phyloP scores from a whole-genome alignment of 768 basidiomycete genomes.

The Rhizopogon salebrosus region DNA sequence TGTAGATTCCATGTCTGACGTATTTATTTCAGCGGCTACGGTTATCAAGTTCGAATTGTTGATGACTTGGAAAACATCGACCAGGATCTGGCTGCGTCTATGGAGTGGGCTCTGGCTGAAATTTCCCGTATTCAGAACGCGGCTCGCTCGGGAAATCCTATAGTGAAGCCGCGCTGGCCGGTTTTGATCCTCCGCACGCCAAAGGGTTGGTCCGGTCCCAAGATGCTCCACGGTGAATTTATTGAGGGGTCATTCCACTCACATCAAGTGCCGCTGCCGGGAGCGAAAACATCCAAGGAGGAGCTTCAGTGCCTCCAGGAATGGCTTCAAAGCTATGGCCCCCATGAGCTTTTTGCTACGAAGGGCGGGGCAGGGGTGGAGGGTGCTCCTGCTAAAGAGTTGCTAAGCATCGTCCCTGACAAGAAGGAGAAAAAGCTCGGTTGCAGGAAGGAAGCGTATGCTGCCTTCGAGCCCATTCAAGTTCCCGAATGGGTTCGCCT shows the following conservation, averaged over 20 bases:
- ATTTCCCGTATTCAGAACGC: slow-evolving; percentile 75
- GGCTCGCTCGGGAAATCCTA: slow-evolving; percentile 70
- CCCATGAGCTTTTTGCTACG: slow-evolving; percentile 59
- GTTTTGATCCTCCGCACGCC: slow-evolving; percentile 82
- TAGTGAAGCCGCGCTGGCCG: slow-evolving; percentile 89
- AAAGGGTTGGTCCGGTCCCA: slow-evolving; percentile 75
- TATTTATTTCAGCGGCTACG: slow-evolving; percentile 52
- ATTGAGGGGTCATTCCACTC: slow-evolving; percentile 81
- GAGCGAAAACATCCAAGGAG: slow-evolving; percentile 55
- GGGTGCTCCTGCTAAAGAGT: slow-evolving; percentile 47
- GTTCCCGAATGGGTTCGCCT: slow-evolving; percentile 63
- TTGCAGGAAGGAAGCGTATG: slow-evolving; percentile 63
- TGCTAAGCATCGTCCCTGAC: slow-evolving; percentile 57
- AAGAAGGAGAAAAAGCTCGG: slow-evolving; percentile 60
- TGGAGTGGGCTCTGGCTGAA: slow-evolving; percentile 76
- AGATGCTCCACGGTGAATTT: slow-evolving; percentile 57
- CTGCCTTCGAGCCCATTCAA: slow-evolving; percentile 52
- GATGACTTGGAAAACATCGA: slow-evolving; percentile 64
- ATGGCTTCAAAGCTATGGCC: slow-evolving; percentile 74
- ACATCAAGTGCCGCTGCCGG: slow-evolving; percentile 86
- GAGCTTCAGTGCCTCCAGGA: slow-evolving; percentile 59
- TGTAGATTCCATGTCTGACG: slow-evolving; percentile 1
- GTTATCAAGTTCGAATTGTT: slow-evolving; percentile 86
- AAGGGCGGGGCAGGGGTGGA: slow-evolving; percentile 15
- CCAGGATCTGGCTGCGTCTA: slow-evolving; percentile 70